Evolutionary conservation across 257 asterid genomes (phyloP).

Genomic region (Fraxinus pennsylvanica): DNA sequence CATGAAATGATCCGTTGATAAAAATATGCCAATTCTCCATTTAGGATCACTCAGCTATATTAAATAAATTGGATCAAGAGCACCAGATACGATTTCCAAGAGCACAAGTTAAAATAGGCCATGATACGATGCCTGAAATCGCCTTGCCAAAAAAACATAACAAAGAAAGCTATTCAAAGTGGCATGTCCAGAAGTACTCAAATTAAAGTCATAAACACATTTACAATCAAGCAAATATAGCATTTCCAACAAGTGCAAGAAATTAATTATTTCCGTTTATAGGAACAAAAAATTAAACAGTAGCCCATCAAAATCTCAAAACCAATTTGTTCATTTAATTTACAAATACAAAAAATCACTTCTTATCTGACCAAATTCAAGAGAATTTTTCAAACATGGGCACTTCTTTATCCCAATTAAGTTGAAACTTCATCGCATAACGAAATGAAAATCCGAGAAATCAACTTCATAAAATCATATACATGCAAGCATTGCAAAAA

Average conservation of each 20-base stretch:
- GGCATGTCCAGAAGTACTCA: not conserved
- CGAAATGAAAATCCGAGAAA: not conserved
- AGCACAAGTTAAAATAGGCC: not conserved
- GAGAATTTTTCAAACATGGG: not conserved
- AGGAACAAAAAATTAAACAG: not conserved
- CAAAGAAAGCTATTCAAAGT: not conserved
- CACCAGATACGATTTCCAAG: not conserved
- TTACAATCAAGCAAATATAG: too few relatives aligned
- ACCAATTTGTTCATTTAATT: not conserved
- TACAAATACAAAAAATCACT: not conserved
- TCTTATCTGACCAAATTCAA: not conserved
- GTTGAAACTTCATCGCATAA: not conserved
- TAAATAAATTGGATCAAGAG: not conserved
- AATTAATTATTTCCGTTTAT: not conserved
- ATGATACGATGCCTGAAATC: too few relatives aligned
- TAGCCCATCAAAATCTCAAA: not conserved
- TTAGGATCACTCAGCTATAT: not conserved
- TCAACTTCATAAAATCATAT: not conserved
- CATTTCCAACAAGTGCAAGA: not conserved
- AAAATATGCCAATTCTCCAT: not conserved
- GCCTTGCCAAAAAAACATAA: too few relatives aligned
- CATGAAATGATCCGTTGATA: not conserved
- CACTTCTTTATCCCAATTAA: not conserved
- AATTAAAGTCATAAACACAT: not conserved
- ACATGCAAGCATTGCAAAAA: not conserved